phyloP scores from a whole-genome alignment of 202 grass and related monocot species.

The Brachypodium distachyon region DNA sequence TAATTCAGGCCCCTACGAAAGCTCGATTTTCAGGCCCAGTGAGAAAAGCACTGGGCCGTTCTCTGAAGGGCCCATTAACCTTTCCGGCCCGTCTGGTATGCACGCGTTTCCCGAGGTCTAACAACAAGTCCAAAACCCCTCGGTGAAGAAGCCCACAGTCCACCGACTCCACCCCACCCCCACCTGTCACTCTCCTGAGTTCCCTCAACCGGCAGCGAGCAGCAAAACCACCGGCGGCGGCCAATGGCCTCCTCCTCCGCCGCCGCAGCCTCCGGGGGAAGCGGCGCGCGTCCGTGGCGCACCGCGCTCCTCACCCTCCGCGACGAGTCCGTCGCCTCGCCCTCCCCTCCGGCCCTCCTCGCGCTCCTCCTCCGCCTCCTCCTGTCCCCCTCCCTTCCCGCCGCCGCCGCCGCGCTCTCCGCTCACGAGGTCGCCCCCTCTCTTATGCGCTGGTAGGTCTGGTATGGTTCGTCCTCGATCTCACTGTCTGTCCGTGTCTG shows the following conservation, averaged over 20 bases:
- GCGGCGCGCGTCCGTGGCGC: slow-evolving; percentile 53
- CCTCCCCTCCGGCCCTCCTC: slow-evolving; percentile 43
- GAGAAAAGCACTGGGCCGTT: too few relatives aligned
- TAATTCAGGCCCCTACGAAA: too few relatives aligned
- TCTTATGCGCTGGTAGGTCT: too few relatives aligned
- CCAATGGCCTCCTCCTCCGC: slow-evolving; percentile 53
- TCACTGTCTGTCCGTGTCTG: not conserved
- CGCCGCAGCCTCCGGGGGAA: slow-evolving; percentile 6
- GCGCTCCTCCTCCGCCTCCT: slow-evolving; percentile 64
- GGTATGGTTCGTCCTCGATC: not conserved
- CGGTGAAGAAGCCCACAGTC: not conserved
- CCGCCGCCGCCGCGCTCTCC: slow-evolving; percentile 44
- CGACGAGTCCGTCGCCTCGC: slow-evolving; percentile 67
- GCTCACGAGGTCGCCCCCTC: slow-evolving; percentile 58
- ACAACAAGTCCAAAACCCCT: not conserved
- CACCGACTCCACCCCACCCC: too few relatives aligned
- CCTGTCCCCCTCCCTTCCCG: slow-evolving; percentile 41
- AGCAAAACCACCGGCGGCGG: not conserved
- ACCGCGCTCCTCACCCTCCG: slow-evolving; percentile 82
- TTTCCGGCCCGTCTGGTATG: too few relatives aligned
- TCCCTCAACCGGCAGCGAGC: not conserved
- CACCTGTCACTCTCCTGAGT: not conserved
- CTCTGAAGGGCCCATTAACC: too few relatives aligned
- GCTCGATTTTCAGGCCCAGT: too few relatives aligned
- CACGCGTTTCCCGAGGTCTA: not conserved